Percentiles rank a stretch among this genome's conserved stretches.
These are phyloP conservation scores for Ophiocordyceps robertsii DNA, from an alignment of 2,329 filamentous ascomycete genomes.

Conservation along the genomic window DNA sequence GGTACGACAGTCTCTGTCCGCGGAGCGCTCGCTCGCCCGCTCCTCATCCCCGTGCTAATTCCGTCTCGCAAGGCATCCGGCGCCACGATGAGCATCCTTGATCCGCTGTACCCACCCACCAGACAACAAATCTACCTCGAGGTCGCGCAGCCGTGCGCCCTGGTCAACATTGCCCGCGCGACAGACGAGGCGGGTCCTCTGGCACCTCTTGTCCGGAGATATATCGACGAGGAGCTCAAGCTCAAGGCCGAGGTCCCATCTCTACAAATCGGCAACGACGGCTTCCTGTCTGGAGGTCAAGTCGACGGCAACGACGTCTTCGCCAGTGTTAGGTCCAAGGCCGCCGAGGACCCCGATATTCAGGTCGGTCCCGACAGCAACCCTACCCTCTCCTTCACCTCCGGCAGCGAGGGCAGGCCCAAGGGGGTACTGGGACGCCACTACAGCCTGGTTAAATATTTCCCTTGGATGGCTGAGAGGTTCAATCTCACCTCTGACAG, in stretches of 20 bases:
- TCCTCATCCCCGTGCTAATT: too few relatives aligned
- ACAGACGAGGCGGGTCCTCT: conserved; percentile 37
- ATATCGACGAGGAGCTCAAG: conserved; percentile 58
- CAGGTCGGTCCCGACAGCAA: conserved; percentile 76
- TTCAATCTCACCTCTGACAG: conserved; percentile 63
- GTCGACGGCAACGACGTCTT: conserved; percentile 56
- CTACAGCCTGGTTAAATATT: conserved; percentile 75
- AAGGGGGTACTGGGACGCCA: conserved; percentile 84
- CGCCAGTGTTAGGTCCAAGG: conserved; percentile 33
- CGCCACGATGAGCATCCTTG: conserved; percentile 53
- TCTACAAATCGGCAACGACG: conserved; percentile 58
- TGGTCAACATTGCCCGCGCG: conserved; percentile 57
- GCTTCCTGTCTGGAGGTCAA: conserved; percentile 55
- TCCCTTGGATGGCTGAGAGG: conserved; percentile 80
- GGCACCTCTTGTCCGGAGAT: conserved; percentile 37
- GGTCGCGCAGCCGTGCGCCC: conserved; percentile 57
- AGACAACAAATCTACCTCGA: conserved; percentile 52
- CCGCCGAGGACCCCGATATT: conserved; percentile 49
- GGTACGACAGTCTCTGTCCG: conserved; percentile 4
- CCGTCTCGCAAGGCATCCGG: conserved; percentile 31
- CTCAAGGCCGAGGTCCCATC: conserved; percentile 65
- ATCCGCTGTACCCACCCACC: conserved; percentile 37
- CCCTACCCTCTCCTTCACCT: conserved; percentile 63
- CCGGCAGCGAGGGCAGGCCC: conserved; percentile 62
- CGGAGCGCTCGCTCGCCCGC: background rate